phyloP scores from a whole-genome alignment of 2,329 filamentous ascomycete species.

The Aspergillus sp. region DNA sequence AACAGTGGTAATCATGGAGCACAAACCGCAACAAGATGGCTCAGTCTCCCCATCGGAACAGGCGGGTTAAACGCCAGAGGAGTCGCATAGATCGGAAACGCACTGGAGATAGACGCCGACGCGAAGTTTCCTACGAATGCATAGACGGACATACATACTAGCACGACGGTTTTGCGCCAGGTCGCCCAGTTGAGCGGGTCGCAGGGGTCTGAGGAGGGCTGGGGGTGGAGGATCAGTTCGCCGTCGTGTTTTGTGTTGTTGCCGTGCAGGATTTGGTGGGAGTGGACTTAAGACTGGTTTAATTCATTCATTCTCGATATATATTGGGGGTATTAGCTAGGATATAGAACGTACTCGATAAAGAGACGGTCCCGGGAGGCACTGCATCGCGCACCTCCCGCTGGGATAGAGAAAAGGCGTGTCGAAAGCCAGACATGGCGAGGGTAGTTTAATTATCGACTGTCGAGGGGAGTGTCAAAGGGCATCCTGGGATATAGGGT shows the following conservation, averaged over 20 bases:
- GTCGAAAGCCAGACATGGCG: conserved; percentile 9
- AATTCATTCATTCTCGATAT: too few species aligned
- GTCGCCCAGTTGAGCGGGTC: conserved; percentile 12
- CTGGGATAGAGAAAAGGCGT: conserved; percentile 11
- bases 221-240: conserved; percentile 8
- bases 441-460: neutral
- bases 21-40: conserved; percentile 12
- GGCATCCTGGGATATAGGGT: neutral
- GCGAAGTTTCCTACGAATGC: conserved; percentile 12
- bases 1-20: neutral
- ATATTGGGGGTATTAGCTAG: too few species aligned
- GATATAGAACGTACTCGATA: neutral
- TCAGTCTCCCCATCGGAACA: conserved; percentile 7
- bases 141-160: conserved; percentile 6
- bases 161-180: conserved; percentile 8
- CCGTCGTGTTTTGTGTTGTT: conserved; percentile 1
- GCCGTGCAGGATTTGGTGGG: neutral
- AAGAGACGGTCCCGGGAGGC: conserved; percentile 7
- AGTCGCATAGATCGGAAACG: conserved; percentile 10
- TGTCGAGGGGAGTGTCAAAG: neutral
- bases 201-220: conserved; percentile 7
- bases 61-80: conserved; percentile 13
- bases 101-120: conserved; percentile 7
- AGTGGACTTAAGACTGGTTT: neutral
- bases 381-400: conserved; percentile 6